Base-by-base conservation (phyloP, 1,284 basidiomycete genomes). In the Butyriboletus appendiculatus region DNA sequence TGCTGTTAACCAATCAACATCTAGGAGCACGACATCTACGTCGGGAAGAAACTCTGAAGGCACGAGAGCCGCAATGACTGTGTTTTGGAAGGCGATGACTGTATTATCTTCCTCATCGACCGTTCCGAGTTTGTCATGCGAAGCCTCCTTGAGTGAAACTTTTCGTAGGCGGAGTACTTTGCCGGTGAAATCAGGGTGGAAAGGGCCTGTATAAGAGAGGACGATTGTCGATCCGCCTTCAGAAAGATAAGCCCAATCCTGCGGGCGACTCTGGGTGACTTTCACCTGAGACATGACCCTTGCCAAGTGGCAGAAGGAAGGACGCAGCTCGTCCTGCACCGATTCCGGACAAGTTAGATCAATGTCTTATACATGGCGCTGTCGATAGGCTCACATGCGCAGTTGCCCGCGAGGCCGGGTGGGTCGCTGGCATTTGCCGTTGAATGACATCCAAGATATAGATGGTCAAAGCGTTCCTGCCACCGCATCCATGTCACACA, bases 211-310 rank as follows among this genome's bases (percentile, higher is more conserved):
- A 67, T 94, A 96, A 9, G 88, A 85, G 71, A 94, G 92, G 22
- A 96, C 91, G 59, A 93, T 84, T 10, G 91, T 90, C 10, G 92
- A 88, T n/a, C 90, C 92, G 15, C 94, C 94, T 73, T 96, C 94
- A 1, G 91, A 86, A 30, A 94, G 75, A 67, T 96, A 97, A 56
- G 70, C 74, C 94, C 94, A 96, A 67, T 93, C 76, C 7, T 67
- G 61, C 0, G 86, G 80, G 18, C 65, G 67, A 10, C 80, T 86
- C 35, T 76, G 67, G 2, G 70, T 58, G 48, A 75, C 47, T 0
- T 49, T 49, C 24, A 45, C 26, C 14, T 14, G 53, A 40, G 48
- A 26, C 64, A 67, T 68, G 45, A 16, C 7, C 8, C 5, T 4
- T 24, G 28, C 1, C 8, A n/a, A 20, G 16, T 24, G 22, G 2